phyloP scores from a whole-genome alignment of 192 early-diverging fungal species.

The Backusella parvicylindrica region DNA sequence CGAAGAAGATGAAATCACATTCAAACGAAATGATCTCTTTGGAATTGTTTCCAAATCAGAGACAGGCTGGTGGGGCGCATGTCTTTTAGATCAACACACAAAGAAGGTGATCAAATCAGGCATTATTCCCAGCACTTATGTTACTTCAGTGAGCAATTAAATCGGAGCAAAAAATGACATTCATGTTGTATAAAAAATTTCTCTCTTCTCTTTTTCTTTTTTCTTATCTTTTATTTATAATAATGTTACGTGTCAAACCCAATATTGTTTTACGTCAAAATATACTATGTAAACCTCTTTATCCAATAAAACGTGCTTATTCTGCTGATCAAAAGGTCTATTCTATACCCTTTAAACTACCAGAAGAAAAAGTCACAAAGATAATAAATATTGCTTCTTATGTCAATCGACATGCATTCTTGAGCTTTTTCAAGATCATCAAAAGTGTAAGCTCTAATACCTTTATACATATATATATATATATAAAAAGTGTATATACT shows the following conservation, averaged over 20 bases:
- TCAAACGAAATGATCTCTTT: conserved; percentile 26
- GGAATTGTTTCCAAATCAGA: conserved; percentile 21
- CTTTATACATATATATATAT: neutral
- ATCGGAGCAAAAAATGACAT: neutral
- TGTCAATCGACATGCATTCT: conserved; percentile 20
- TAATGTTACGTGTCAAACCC: neutral
- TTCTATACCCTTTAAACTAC: conserved; percentile 31
- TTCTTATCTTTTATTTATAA: neutral
- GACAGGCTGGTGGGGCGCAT: conserved; percentile 4
- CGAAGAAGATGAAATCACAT: conserved; percentile 28
- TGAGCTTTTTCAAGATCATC: conserved; percentile 29
- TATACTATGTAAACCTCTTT: neutral
- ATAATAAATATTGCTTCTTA: conserved; percentile 21
- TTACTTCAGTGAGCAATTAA: neutral
- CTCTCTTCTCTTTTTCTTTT: neutral
- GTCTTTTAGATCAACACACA: neutral
- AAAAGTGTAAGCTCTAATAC: conserved; percentile 14
- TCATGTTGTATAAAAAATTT: neutral
- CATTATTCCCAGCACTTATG: neutral
- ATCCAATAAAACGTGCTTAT: neutral
- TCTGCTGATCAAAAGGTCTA: conserved; percentile 20
- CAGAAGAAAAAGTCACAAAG: conserved; percentile 15
- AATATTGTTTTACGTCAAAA: neutral
- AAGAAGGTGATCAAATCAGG: neutral
- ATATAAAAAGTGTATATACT: neutral